A percentile compares a stretch with the other conserved stretches of the same genome.
Conservation (phyloP, 129 eudicot species). For the Chrysanthemum makinoi region DNA sequence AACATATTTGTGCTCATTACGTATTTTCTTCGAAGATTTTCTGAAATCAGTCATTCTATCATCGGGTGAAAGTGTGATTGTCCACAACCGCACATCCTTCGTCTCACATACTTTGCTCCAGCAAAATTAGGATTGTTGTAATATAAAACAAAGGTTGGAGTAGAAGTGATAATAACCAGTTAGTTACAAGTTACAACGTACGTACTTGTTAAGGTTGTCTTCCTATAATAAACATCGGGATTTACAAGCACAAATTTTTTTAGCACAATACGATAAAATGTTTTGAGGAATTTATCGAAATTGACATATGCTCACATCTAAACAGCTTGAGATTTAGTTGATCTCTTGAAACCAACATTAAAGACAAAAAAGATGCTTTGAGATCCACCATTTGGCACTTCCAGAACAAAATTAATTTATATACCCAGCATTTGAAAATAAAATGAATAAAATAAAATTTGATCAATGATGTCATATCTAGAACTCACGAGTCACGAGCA, state of each 20-base stretch:
- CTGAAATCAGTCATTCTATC: too few relatives aligned
- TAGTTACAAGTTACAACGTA: too few relatives aligned
- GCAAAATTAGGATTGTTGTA: too few relatives aligned
- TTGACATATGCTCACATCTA: neutral
- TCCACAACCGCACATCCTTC: too few relatives aligned
- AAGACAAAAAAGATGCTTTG: constrained; percentile 27
- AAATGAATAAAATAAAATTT: neutral
- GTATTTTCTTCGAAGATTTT: too few relatives aligned
- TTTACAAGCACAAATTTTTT: too few relatives aligned
- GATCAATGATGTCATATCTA: neutral
- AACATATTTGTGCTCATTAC: too few relatives aligned
- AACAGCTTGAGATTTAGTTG: neutral
- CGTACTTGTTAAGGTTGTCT: too few relatives aligned
- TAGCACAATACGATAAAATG: neutral
- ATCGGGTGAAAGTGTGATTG: too few relatives aligned
- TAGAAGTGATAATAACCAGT: neutral
- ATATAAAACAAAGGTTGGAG: neutral
- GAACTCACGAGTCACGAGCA: too few relatives aligned
- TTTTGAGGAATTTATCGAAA: neutral
- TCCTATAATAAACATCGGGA: too few relatives aligned
- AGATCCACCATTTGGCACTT: constrained; percentile 31
- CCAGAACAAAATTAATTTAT: neutral
- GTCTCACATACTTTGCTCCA: too few relatives aligned
- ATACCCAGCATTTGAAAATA: neutral
- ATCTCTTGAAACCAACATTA: constrained; percentile 20